Evolutionary conservation across 257 asterid genomes (phyloP).

Genomic region (Cruciata laevipes): DNA sequence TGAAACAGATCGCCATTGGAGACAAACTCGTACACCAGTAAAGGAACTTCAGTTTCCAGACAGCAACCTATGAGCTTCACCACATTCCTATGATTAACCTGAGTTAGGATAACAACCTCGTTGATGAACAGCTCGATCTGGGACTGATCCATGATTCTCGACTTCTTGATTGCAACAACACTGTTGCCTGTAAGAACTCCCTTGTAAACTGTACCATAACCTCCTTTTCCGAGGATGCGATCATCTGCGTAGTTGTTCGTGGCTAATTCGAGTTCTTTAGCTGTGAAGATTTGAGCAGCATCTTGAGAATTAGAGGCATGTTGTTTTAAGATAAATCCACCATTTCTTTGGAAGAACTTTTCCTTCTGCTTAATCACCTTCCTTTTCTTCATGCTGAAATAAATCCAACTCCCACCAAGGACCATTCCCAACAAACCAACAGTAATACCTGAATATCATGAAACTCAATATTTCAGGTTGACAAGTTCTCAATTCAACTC

Average conservation of each 20-base stretch:
- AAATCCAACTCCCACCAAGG: conserved; percentile 23
- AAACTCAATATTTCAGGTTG: no score
- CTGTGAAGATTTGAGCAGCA: conserved; percentile 26
- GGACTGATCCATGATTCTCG: conserved; percentile 33
- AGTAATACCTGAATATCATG: conserved; percentile 16
- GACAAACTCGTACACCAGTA: conserved; percentile 42
- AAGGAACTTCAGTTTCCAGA: conserved; percentile 48
- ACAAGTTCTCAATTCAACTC: no score
- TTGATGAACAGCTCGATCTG: conserved; percentile 65
- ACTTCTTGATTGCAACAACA: conserved; percentile 50
- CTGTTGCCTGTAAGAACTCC: conserved; percentile 32
- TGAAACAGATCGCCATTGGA: conserved; percentile 32
- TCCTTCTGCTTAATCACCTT: conserved; percentile 23
- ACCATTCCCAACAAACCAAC: conserved; percentile 21
- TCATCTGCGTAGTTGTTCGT: conserved; percentile 43
- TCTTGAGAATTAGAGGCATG: conserved; percentile 20
- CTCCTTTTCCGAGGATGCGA: conserved; percentile 49
- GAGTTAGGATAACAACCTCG: conserved; percentile 52
- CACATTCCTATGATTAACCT: conserved; percentile 47
- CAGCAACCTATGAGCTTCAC: conserved; percentile 59
- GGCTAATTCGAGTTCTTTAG: conserved; percentile 32
- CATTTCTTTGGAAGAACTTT: conserved; percentile 46
- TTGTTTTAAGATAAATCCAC: conserved; percentile 43
- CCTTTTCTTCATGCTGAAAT: conserved; percentile 20
- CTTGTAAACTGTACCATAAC: conserved; percentile 47